phyloP scores from a whole-genome alignment of 75 land plant genomes.

The Picea glauca region DNA sequence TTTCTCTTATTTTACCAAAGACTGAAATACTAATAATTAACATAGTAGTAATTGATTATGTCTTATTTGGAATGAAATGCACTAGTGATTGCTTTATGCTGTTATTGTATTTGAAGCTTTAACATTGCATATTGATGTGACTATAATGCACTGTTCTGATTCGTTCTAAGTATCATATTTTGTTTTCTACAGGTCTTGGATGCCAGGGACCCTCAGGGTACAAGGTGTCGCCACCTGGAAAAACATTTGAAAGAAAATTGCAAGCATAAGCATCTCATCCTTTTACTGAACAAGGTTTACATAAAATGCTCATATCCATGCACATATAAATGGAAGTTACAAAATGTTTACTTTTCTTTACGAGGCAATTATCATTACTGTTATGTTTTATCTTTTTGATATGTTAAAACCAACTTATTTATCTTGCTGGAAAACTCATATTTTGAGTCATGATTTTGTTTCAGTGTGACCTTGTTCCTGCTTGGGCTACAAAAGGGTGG shows the following conservation, averaged over 20 bases:
- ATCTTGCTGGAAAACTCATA: background rate
- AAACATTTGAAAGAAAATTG: constrained; percentile 89
- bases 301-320: background rate
- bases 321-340: too few species aligned
- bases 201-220: constrained; percentile 97
- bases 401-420: background rate
- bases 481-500: constrained; percentile 99
- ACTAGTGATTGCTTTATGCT: background rate
- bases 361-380: background rate
- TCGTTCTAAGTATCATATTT: background rate
- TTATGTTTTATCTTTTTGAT: background rate
- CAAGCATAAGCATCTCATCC: constrained; percentile 89
- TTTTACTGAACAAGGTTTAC: constrained; percentile 85
- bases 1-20: too few species aligned
- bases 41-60: background rate
- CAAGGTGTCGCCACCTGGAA: constrained; percentile 88
- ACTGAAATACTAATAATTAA: too few species aligned
- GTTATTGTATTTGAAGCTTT: background rate
- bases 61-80: background rate
- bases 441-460: background rate
- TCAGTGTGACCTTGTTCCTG: constrained; percentile 96
- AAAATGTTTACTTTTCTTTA: background rate
- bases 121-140: background rate
- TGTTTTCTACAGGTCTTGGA: constrained; percentile 70
- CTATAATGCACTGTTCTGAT: background rate